phyloP scores from a whole-genome alignment of 1,139 yeast species.

The Yamadazyma trypodendri region DNA sequence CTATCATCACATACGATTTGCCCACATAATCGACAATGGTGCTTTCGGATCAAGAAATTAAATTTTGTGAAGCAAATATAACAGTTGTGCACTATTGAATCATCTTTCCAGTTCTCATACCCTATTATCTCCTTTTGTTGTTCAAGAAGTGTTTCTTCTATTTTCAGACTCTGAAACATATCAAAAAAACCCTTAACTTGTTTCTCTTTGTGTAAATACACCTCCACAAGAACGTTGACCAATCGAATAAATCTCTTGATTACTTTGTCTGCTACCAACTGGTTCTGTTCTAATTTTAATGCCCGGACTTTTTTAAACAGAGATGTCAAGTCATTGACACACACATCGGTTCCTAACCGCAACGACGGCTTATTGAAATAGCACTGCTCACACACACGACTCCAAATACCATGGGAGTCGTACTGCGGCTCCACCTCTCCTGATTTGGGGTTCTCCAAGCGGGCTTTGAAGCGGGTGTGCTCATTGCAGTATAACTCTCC shows the following conservation, averaged over 20 bases:
- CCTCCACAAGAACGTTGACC: slow-evolving; percentile 21
- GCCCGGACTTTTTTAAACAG: slow-evolving; percentile 44
- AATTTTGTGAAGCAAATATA: slow-evolving; percentile 62
- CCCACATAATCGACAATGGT: slow-evolving; percentile 89
- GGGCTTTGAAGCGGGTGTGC: slow-evolving; percentile 58
- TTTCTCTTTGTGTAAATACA: slow-evolving; percentile 6
- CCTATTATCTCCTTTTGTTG: slow-evolving; percentile 40
- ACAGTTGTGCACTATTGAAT: slow-evolving; percentile 51
- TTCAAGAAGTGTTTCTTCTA: slow-evolving; percentile 7
- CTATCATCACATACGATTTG: slow-evolving; percentile 73
- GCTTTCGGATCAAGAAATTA: slow-evolving; percentile 64
- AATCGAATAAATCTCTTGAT: slow-evolving; percentile 62
- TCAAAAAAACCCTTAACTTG: slow-evolving; percentile 2
- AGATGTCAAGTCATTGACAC: slow-evolving; percentile 49
- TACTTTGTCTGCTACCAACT: slow-evolving; percentile 53
- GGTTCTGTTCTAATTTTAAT: slow-evolving; percentile 36
- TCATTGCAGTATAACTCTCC: slow-evolving; percentile 67
- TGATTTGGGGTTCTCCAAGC: slow-evolving; percentile 36
- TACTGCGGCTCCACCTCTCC: slow-evolving; percentile 36
- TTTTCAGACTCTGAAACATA: slow-evolving; percentile 4
- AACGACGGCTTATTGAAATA: slow-evolving; percentile 57
- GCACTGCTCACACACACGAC: slow-evolving; percentile 67
- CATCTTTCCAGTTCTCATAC: slow-evolving; percentile 63
- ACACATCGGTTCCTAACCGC: slow-evolving; percentile 30
- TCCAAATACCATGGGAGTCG: slow-evolving; percentile 57